These are phyloP conservation scores for Torrubiellomyces zombiae DNA, from an alignment of 2,329 filamentous ascomycete species.

Conservation along the genomic window DNA sequence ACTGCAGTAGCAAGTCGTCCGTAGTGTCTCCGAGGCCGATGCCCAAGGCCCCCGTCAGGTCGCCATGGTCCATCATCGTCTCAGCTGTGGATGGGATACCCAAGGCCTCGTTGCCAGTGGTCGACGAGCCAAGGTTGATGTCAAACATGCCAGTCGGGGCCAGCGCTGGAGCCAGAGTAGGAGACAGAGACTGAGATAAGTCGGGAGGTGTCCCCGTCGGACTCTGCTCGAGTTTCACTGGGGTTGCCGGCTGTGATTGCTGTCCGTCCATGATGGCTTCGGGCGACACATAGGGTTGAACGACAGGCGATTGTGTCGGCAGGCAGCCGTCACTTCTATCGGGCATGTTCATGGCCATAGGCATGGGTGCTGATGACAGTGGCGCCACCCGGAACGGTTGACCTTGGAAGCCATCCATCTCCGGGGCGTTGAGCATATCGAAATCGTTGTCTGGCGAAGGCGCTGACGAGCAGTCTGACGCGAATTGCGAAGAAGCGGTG, in stretches of 20 bases:
- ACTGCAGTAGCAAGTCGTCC: constrained; percentile 27
- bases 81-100: constrained; percentile 13
- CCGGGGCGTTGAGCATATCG: constrained; percentile 30
- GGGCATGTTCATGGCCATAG: constrained; percentile 13
- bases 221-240: constrained; percentile 32
- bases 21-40: constrained; percentile 21
- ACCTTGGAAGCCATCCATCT: constrained; percentile 17
- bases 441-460: constrained; percentile 36
- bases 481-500: constrained; percentile 36
- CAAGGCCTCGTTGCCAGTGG: constrained; percentile 14
- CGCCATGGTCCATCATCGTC: constrained; percentile 15
- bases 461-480: constrained; percentile 37
- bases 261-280: constrained; percentile 23
- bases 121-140: constrained; percentile 21
- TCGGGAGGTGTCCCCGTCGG: constrained; percentile 42
- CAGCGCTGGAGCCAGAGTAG: too few species aligned
- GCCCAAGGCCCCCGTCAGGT: constrained; percentile 16
- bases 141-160: constrained; percentile 32
- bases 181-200: constrained; percentile 43
- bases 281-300: constrained; percentile 30
- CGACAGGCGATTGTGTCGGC: constrained; percentile 23
- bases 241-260: constrained; percentile 24
- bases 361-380: constrained; percentile 30
- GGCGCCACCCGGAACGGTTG: constrained; percentile 13
- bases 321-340: constrained; percentile 16